Percentiles rank a stretch among this genome's conserved stretches.
Conservation (phyloP, 768 basidiomycete species). For the Boletus subparvulus region DNA sequence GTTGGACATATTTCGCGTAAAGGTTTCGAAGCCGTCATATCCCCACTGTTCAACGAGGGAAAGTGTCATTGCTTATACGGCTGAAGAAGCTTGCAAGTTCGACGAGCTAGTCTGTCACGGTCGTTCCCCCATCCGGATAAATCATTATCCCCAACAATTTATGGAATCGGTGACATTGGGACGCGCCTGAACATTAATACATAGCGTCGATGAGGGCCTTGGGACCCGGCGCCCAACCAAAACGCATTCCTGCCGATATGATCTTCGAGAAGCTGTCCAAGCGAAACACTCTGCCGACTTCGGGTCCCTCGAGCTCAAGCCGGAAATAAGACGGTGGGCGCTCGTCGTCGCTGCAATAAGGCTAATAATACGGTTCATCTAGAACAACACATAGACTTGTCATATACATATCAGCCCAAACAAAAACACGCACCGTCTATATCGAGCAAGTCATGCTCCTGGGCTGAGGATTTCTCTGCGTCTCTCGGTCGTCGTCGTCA, state of each 20-base stretch:
- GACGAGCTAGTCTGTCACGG: conserved; percentile 52
- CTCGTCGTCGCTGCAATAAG: conserved; percentile 61
- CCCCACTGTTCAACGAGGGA: conserved; percentile 64
- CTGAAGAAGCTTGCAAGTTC: conserved; percentile 58
- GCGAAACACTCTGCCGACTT: conserved; percentile 72
- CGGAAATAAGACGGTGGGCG: conserved; percentile 74
- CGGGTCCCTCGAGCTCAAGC: conserved; percentile 60
- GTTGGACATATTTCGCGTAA: conserved; percentile 57
- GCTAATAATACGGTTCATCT: conserved; percentile 70
- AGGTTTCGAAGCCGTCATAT: conserved; percentile 63
- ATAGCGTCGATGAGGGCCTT: conserved; percentile 51
- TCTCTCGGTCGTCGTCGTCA: conserved; percentile 63
- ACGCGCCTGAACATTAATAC: conserved; percentile 62
- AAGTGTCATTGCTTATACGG: conserved; percentile 54
- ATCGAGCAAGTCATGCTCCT: conserved; percentile 70
- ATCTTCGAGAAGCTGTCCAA: conserved; percentile 88
- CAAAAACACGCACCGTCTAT: conserved; percentile 55
- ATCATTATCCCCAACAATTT: not conserved
- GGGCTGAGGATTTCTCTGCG: conserved; percentile 61
- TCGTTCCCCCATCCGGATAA: not conserved
- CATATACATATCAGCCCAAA: not conserved
- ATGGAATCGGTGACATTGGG: not conserved
- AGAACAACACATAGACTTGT: conserved; percentile 1
- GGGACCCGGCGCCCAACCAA: conserved; percentile 76
- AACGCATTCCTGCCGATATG: conserved; percentile 63